These are phyloP conservation scores for Yamadazyma laniorum DNA, from an alignment of 805 yeast species.

Conservation along the genomic window DNA sequence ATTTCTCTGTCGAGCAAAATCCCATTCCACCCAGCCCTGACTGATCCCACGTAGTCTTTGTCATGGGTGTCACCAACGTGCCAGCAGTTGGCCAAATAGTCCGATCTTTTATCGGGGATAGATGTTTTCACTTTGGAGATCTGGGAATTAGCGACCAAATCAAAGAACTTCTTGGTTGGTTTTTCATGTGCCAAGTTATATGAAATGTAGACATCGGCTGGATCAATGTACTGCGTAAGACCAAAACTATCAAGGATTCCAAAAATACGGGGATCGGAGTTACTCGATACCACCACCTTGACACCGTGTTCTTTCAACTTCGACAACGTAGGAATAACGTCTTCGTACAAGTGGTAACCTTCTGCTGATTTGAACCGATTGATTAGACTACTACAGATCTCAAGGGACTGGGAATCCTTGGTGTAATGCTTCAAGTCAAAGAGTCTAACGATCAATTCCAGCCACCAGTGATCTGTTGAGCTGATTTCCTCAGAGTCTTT, in stretches of 20 bases:
- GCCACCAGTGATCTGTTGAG: constrained; percentile 56
- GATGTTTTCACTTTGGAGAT: constrained; percentile 7
- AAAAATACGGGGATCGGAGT: constrained; percentile 59
- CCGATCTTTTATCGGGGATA: constrained; percentile 9
- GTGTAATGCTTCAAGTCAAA: constrained; percentile 34
- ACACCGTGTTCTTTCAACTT: constrained; percentile 29
- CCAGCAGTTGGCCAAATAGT: constrained; percentile 39
- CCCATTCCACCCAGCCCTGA: constrained; percentile 61
- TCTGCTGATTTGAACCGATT: constrained; percentile 47
- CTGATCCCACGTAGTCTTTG: constrained; percentile 55
- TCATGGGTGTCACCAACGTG: constrained; percentile 65
- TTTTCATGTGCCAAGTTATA: constrained; percentile 56
- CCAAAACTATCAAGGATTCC: constrained; percentile 47
- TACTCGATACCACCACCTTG: constrained; percentile 49
- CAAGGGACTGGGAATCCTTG: constrained; percentile 21
- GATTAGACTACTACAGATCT: constrained; percentile 46
- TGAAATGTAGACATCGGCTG: constrained; percentile 45
- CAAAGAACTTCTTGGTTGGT: constrained; percentile 51
- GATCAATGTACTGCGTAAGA: constrained; percentile 39
- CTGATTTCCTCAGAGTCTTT: constrained; percentile 28
- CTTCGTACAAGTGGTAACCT: constrained; percentile 55
- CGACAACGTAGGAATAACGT: constrained; percentile 47
- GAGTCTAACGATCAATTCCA: constrained; percentile 41
- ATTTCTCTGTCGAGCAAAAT: constrained; percentile 49
- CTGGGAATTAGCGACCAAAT: constrained; percentile 14